A percentile compares a stretch with the other conserved stretches of the same genome.
Evolutionary conservation across 1,284 basidiomycete genomes (phyloP).

Genomic region (Naganishia liquefaciens): DNA sequence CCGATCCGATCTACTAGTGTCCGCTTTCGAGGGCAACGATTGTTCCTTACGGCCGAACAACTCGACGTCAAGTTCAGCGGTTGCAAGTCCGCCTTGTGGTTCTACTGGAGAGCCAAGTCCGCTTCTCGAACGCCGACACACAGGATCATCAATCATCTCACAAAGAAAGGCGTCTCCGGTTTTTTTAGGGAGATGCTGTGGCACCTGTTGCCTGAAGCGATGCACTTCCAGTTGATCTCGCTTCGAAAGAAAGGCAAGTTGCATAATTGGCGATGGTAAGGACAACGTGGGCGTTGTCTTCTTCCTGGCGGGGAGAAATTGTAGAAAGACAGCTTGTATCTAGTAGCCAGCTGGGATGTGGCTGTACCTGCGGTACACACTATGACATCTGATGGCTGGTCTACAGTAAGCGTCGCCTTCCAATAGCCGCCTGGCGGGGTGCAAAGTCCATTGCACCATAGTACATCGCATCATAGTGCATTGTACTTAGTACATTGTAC

Average conservation of each 20-base stretch:
- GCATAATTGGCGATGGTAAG: not conserved
- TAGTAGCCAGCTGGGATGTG: too few relatives aligned
- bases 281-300: not conserved
- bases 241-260: not conserved
- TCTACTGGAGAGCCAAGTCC: not conserved
- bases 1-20: not conserved
- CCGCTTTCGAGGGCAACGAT: not conserved
- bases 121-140: not conserved
- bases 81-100: not conserved
- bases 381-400: too few relatives aligned
- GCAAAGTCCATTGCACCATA: too few relatives aligned
- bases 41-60: not conserved
- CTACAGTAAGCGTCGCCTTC: too few relatives aligned
- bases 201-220: not conserved
- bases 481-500: too few relatives aligned
- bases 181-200: conserved; percentile 10
- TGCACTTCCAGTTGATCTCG: not conserved
- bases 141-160: not conserved
- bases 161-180: not conserved
- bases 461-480: too few relatives aligned
- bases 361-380: too few relatives aligned
- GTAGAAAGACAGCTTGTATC: not conserved
- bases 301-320: not conserved
- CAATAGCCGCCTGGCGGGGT: too few relatives aligned
- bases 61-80: not conserved